Percentiles rank a stretch among this genome's conserved stretches.
Evolutionary conservation across 2,329 filamentous ascomycete genomes (phyloP).

Genomic region (Sporothrix protearum): DNA sequence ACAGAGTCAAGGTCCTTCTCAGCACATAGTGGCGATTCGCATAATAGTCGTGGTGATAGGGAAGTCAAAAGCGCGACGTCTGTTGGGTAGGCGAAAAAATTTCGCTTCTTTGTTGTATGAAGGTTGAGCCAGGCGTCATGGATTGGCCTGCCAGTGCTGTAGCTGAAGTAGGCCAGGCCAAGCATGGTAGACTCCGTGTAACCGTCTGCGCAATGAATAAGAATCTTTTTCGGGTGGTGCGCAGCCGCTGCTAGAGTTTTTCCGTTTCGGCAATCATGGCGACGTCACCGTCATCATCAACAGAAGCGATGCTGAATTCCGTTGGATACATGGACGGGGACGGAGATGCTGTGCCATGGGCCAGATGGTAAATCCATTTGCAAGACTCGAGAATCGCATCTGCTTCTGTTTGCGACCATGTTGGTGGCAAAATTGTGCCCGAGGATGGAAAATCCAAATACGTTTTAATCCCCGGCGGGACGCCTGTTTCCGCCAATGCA

Average conservation of each 20-base stretch:
- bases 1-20: conserved; percentile 53
- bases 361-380: conserved; percentile 82
- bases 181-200: conserved; percentile 94
- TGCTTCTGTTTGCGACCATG: conserved; percentile 76
- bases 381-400: conserved; percentile 83
- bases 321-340: conserved; percentile 28
- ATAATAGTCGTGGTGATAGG: conserved; percentile 71
- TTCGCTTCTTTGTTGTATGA: conserved; percentile 75
- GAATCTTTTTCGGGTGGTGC: conserved; percentile 59
- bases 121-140: conserved; percentile 84
- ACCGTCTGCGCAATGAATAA: conserved; percentile 92
- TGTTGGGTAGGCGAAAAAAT: conserved; percentile 93
- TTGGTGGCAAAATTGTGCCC: conserved; percentile 83
- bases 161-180: conserved; percentile 89
- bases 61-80: conserved; percentile 79
- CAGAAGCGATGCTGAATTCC: conserved; percentile 31
- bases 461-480: conserved; percentile 38
- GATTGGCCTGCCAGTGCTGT: conserved; percentile 74
- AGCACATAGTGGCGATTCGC: conserved; percentile 58
- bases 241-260: conserved; percentile 19
- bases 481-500: conserved; percentile 55
- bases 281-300: conserved; percentile 43
- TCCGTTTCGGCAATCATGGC: conserved; percentile 43
- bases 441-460: conserved; percentile 84
- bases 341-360: conserved; percentile 55